These are phyloP conservation scores for Caloboletus firmus DNA, from an alignment of 1,284 basidiomycete species.

Conservation along the genomic window DNA sequence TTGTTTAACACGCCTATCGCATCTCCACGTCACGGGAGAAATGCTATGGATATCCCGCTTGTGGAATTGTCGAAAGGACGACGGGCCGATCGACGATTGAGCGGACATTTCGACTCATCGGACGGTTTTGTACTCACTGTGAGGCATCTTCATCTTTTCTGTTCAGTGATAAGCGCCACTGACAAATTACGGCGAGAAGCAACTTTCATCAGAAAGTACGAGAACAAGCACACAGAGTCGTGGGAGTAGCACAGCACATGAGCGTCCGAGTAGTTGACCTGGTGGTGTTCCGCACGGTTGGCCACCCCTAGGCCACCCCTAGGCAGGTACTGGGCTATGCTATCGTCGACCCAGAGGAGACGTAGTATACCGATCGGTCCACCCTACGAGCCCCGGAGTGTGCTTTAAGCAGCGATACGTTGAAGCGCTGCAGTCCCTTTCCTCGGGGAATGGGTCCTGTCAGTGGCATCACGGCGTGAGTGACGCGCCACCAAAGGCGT, in stretches of 20 bases:
- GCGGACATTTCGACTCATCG: not conserved
- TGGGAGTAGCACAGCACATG: conserved; percentile 8
- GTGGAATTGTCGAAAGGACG: conserved; percentile 12
- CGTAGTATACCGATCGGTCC: not conserved
- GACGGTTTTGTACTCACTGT: conserved; percentile 16
- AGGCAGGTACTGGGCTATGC: not conserved
- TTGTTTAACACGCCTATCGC: conserved; percentile 28
- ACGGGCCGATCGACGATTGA: not conserved
- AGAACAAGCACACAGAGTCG: conserved; percentile 15
- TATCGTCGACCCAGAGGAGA: not conserved
- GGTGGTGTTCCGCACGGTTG: not conserved
- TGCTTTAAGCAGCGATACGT: not conserved
- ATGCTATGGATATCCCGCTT: conserved; percentile 11
- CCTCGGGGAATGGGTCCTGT: not conserved
- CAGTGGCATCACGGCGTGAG: not conserved
- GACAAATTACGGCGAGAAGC: conserved; percentile 8
- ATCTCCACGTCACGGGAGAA: not conserved
- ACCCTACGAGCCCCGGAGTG: not conserved
- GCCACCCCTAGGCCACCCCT: not conserved
- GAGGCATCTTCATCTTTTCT: conserved; percentile 1
- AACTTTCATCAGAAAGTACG: conserved; percentile 1
- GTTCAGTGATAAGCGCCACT: not conserved
- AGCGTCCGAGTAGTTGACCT: not conserved
- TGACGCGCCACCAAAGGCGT: not conserved
- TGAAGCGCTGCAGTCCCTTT: not conserved